These are phyloP conservation scores for Eudorina sp. DNA, from an alignment of 139 green algal genomes.

Conservation along the genomic window DNA sequence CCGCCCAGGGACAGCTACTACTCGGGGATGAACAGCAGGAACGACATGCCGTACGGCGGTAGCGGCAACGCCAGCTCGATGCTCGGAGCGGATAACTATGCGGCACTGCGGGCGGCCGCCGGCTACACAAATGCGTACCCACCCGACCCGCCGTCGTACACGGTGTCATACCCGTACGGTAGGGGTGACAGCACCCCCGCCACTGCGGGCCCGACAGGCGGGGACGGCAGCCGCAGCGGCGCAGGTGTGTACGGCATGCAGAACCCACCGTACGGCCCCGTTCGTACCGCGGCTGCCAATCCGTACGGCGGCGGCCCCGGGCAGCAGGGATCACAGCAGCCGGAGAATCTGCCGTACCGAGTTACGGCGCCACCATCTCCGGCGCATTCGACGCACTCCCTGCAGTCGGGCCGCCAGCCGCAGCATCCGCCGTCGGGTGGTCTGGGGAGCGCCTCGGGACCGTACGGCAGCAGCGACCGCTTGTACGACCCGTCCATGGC, in stretches of 20 bases:
- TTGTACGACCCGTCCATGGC: background rate
- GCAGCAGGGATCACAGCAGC: background rate
- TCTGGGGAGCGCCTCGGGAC: background rate
- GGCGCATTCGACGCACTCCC: background rate
- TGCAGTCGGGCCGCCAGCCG: background rate
- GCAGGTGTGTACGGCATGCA: background rate
- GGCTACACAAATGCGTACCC: slow-evolving; percentile 39
- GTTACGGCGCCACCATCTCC: slow-evolving; percentile 31
- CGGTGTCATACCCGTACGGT: background rate
- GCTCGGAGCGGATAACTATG: slow-evolving; percentile 19
- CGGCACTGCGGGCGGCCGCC: slow-evolving; percentile 18
- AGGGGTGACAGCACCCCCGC: background rate
- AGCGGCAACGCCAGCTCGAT: background rate
- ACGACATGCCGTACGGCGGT: background rate
- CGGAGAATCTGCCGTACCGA: slow-evolving; percentile 41
- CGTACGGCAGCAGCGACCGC: slow-evolving; percentile 39
- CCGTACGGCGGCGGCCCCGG: slow-evolving; percentile 27
- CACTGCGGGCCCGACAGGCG: background rate
- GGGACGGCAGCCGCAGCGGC: background rate
- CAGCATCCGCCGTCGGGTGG: background rate
- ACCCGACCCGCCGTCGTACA: slow-evolving; percentile 13
- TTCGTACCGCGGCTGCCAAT: background rate
- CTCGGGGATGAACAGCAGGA: background rate
- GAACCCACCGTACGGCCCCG: slow-evolving; percentile 14
- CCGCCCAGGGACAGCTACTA: slow-evolving; percentile 4